These are phyloP conservation scores for Solanum hybrid DNA, from an alignment of 305 asterid species.

Conservation along the genomic window DNA sequence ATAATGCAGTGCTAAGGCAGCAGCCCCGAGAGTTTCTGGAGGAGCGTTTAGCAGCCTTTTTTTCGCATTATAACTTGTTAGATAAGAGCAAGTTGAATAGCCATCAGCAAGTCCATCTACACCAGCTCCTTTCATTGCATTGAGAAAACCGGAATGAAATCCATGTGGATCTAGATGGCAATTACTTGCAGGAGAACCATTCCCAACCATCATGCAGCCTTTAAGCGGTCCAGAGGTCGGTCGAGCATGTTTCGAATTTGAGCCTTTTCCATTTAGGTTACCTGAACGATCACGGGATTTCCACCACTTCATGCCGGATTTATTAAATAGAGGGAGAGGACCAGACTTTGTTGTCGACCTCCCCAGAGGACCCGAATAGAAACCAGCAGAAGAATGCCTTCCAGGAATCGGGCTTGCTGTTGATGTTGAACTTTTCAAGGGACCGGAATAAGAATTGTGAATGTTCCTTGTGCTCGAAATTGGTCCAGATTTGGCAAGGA, in stretches of 20 bases:
- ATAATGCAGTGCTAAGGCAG: conserved; percentile 72
- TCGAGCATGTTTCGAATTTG: conserved; percentile 23
- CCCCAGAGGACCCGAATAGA: conserved; percentile 58
- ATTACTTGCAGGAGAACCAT: conserved; percentile 19
- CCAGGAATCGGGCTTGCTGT: conserved; percentile 35
- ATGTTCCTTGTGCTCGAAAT: conserved; percentile 32
- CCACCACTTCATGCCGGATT: conserved; percentile 44
- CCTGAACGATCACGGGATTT: conserved; percentile 44
- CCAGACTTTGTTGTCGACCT: conserved; percentile 36
- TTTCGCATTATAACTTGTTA: conserved; percentile 21
- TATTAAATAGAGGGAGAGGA: conserved; percentile 34
- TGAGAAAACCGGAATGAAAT: conserved; percentile 17
- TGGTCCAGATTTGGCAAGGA: conserved; percentile 54
- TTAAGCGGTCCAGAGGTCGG: conserved; percentile 30
- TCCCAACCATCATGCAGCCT: conserved; percentile 28
- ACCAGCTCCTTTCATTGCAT: background rate
- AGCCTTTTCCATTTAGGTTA: conserved; percentile 24
- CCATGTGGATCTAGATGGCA: conserved; percentile 14
- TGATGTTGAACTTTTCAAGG: conserved; percentile 35
- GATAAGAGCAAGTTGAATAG: conserved; percentile 23
- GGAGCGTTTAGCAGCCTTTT: conserved; percentile 55
- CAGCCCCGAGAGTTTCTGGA: conserved; percentile 71
- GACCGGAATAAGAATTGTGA: conserved; percentile 44
- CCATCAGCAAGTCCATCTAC: conserved; percentile 13
- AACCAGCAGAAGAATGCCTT: conserved; percentile 24